phyloP scores from a whole-genome alignment of 2,329 filamentous ascomycete genomes.

The Aspergillus ibericus region DNA sequence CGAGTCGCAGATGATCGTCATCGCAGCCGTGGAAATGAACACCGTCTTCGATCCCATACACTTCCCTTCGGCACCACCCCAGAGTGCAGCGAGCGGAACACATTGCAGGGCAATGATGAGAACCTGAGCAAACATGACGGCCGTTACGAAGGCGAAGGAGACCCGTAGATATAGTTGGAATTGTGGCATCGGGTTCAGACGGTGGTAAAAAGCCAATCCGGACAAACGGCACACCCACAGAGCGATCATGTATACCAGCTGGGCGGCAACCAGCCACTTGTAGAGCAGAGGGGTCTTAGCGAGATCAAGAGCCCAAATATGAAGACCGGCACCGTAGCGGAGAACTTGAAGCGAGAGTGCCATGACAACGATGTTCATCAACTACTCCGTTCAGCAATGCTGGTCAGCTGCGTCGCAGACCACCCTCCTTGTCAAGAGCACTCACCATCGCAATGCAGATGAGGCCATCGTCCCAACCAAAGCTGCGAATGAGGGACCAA shows the following conservation, averaged over 20 bases:
- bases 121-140: conserved; percentile 18
- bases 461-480: conserved; percentile 22
- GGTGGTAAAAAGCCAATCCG: conserved; percentile 21
- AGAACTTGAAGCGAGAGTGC: conserved; percentile 14
- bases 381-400: neutral
- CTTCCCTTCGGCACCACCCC: conserved; percentile 10
- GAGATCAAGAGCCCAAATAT: conserved; percentile 9
- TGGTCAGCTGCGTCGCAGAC: no score
- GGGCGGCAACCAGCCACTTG: conserved; percentile 22
- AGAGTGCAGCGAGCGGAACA: conserved; percentile 20
- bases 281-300: conserved; percentile 15
- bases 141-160: conserved; percentile 18
- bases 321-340: conserved; percentile 17
- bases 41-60: conserved; percentile 16
- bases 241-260: conserved; percentile 21
- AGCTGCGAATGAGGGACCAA: conserved; percentile 8
- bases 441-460: conserved; percentile 19
- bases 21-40: conserved; percentile 15
- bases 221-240: conserved; percentile 22
- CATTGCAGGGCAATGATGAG: conserved; percentile 23
- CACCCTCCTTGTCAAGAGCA: no score
- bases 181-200: conserved; percentile 21
- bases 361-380: conserved; percentile 12
- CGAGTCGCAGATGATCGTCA: conserved; percentile 22
- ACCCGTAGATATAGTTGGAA: conserved; percentile 8